Percentiles rank a stretch among this genome's conserved stretches.
phyloP scores from a whole-genome alignment of 257 asterid genomes.

The Mentha longifolia region DNA sequence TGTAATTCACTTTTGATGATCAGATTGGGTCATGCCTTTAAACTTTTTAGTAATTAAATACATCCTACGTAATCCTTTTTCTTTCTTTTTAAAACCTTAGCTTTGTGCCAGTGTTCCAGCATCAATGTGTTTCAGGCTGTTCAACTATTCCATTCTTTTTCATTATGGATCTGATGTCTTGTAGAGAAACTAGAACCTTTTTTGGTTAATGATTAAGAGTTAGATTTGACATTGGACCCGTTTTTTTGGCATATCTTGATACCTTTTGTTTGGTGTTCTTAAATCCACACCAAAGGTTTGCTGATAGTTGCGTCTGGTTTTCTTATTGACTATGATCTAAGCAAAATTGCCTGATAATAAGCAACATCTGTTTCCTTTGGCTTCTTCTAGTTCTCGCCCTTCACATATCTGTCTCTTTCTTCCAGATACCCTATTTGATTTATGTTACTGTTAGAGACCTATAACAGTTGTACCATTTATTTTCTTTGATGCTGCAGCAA shows the following conservation, averaged over 20 bases:
- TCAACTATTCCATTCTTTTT: neutral
- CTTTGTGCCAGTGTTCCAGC: neutral
- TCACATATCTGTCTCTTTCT: constrained; percentile 13
- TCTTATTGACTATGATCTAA: neutral
- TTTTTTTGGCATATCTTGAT: neutral
- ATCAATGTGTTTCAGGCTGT: neutral
- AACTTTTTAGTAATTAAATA: neutral
- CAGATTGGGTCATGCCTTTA: neutral
- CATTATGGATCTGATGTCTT: neutral
- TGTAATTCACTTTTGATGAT: neutral
- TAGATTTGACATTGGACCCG: constrained; percentile 13
- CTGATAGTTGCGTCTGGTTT: neutral
- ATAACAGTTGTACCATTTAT: constrained; percentile 19
- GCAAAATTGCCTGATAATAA: neutral
- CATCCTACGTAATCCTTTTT: neutral
- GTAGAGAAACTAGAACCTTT: neutral
- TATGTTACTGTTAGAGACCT: constrained; percentile 13
- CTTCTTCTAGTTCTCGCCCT: constrained; percentile 22
- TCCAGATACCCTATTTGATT: constrained; percentile 12
- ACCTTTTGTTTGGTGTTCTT: constrained; percentile 2
- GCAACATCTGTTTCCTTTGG: constrained; percentile 5
- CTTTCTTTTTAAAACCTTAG: neutral
- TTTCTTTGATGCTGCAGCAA: constrained; percentile 63
- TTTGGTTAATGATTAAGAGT: neutral
- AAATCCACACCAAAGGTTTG: neutral